Base-by-base conservation (phyloP, 441 rosid species). In the Pelargonium myrrhifolium region DNA sequence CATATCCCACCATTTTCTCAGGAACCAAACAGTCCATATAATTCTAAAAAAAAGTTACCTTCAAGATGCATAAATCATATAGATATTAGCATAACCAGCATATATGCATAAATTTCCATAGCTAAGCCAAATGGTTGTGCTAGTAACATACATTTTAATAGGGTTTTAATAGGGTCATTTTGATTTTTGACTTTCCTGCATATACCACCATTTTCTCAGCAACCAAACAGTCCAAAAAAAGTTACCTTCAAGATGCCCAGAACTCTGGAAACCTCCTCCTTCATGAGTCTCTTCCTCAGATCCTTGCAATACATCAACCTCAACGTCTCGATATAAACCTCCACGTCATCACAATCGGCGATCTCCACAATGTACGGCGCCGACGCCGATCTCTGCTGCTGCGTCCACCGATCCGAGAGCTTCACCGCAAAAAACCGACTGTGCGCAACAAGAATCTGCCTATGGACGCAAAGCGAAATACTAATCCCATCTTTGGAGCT, bases 341-440 rank as follows among this genome's bases (percentile, higher is more conserved):
- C 99, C 31, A 94, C 94, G 75, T 92, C 98, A 73, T 94, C 99
- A 67, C 99, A 94, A 72, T 94, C 99, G 1, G 94, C 86, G 78
- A 94, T 94, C 88, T 94, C 98, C 70, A 94, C 97, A 15, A 77
- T 80, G 71, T 79, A 87, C 0, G 94, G 96, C 63, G 68, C 82
- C 26, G 85, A 70, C 3, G 81, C 70, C 3, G 81, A 10, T 17
- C 82, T 74, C 81, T 91, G 93, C 78, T 84, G 89, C 63, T 76
- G 89, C 6, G 84, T 78, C 89, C 86, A 89, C 39, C 92, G 83
- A 79, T 92, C 99, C 17, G 92, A 88, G 62, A 94, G 74, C 74
- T 85, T 84, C 62, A 81, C 81, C 0, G 94, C 94, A 67, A 94
- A 94, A 68, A 92, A 92, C 68, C 97, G 80, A 72, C 98, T 94